These are phyloP conservation scores for Phytophthora palmivora DNA, from an alignment of 352 stramenopile genomes.

Conservation along the genomic window DNA sequence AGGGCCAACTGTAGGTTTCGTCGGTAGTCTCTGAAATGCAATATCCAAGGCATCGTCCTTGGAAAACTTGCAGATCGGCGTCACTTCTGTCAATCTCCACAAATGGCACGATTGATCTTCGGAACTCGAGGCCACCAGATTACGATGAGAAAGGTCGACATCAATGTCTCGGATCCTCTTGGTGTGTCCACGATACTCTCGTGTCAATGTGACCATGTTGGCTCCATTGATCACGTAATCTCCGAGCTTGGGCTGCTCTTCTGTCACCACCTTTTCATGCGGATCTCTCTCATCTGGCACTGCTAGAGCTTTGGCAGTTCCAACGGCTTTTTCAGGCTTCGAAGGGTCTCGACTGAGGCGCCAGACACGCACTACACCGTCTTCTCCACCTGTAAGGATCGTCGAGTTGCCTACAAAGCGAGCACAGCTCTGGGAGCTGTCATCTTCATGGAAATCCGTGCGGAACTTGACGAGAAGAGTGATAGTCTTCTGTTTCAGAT, in stretches of 20 bases:
- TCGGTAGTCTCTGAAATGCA: slow-evolving; percentile 56
- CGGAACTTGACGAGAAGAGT: slow-evolving; percentile 81
- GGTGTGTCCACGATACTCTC: slow-evolving; percentile 78
- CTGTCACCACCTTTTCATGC: slow-evolving; percentile 23
- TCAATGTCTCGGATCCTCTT: slow-evolving; percentile 87
- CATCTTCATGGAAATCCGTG: slow-evolving; percentile 77
- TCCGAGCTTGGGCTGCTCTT: slow-evolving; percentile 60
- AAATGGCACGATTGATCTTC: slow-evolving; percentile 84
- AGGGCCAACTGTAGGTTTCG: slow-evolving; percentile 47
- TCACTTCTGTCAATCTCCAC: slow-evolving; percentile 77
- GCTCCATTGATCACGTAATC: slow-evolving; percentile 57
- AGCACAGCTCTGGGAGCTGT: slow-evolving; percentile 77
- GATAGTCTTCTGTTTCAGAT: slow-evolving; percentile 63
- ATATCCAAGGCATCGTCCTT: slow-evolving; percentile 81
- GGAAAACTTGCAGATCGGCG: slow-evolving; percentile 70
- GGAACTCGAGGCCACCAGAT: slow-evolving; percentile 78
- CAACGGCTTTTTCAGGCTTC: slow-evolving; percentile 46
- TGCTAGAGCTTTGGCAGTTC: slow-evolving; percentile 49
- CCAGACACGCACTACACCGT: slow-evolving; percentile 84
- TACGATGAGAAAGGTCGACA: slow-evolving; percentile 81
- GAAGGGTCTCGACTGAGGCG: slow-evolving; percentile 59
- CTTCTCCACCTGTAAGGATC: slow-evolving; percentile 84
- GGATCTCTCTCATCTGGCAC: slow-evolving; percentile 30
- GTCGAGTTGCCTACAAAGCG: slow-evolving; percentile 84
- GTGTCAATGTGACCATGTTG: slow-evolving; percentile 68